Base-by-base conservation (phyloP, 2,329 filamentous ascomycete genomes). In the Trichophyton benhamiae region DNA sequence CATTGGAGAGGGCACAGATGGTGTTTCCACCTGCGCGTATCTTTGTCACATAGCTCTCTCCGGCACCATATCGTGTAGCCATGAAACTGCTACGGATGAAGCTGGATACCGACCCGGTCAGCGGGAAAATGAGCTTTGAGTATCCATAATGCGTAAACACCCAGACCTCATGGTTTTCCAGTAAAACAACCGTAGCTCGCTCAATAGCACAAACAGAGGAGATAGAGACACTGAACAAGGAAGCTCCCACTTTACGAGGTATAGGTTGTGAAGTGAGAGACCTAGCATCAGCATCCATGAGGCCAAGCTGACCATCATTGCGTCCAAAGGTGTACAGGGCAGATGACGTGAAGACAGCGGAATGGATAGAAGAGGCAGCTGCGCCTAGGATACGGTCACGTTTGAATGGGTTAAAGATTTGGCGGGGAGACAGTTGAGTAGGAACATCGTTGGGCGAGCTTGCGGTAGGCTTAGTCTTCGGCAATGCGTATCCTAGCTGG, bases 81-180 rank as follows among this genome's bases (percentile, higher is more conserved):
- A 86, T 76, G 63, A 86, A 86, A 59, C 83, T 84, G 61, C 83
- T 80, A 62, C 82, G 81, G 25, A 92, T 79, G 49, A 87, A 86
- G 63, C 84, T 84, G 63, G 87, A 90, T 17, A 58, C 33, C 20
- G 82, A 82, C 4, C 83, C 82, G 65, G 91, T 88, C 38, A 89
- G 78, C 0, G 90, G 88, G 65, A 97, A 96, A 53, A 84, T 85
- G 60, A 97, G 80, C 65, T 90, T 89, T n/a, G 91, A 90, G 71
- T 96, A 97, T 3, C 92, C 92, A 69, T 95, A 97, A 66, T 95
- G 95, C 0, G 91, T 92, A 68, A 99, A 96, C 0, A 99, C 87
- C 80, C 88, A 95, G 8, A 97, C 90, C 20, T 91, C 90, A 66
- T 88, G 86, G 67, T 91, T 95, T 57, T 91, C 87, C 2, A 99